Base-by-base conservation (phyloP, 352 stramenopile genomes). In the Pythium plurisporium region DNA sequence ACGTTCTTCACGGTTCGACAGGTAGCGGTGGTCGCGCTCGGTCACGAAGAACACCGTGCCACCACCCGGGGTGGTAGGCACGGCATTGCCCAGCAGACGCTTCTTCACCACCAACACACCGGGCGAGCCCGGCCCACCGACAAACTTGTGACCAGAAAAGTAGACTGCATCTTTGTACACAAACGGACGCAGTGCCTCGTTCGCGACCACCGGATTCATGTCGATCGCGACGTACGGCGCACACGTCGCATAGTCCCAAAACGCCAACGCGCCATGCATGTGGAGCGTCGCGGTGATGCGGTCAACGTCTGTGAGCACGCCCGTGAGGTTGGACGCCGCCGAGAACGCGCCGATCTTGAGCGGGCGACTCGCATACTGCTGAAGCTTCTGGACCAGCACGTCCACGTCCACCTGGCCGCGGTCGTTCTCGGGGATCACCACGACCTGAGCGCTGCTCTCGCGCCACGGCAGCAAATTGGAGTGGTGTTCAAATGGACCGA, bases 31-130 rank as follows among this genome's bases (percentile, higher is more conserved):
- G 46, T 73, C 66, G 29, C 69, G 56, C 56, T 73, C 62, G 23
- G 70, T 78, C 38, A 78, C 70, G 37, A 73, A 78, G 56, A 78
- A 74, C 5, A 78, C 70, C 3, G 70, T 78, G 38, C 70, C 70
- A 17, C 70, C 70, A 70, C 86, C 48, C 7, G 70, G 69, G 1
- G 54, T 22, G n/a, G 68, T 73, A 1, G 79, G 78, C 34, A 74
- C 67, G 23, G 65, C 61, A 51, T 83, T 87, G 9, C 55, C 53
- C 1, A 88, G 53, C 10, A 89, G 71, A 0, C 71, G 59, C 85
- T 98, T 94, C 64, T 98, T 98, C n/a, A 96, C 65, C 9, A 98
- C 77, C 26, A 99, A 77, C 5, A 98, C 81, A 8, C 93, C 93
- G 0, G 92, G 86, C 4, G 87, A 89, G 36, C 80, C 85, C 12